Percentiles rank a stretch among this genome's conserved stretches.
Evolutionary conservation across 116 monocot species (phyloP).

Genomic region (Thalassia testudinum): DNA sequence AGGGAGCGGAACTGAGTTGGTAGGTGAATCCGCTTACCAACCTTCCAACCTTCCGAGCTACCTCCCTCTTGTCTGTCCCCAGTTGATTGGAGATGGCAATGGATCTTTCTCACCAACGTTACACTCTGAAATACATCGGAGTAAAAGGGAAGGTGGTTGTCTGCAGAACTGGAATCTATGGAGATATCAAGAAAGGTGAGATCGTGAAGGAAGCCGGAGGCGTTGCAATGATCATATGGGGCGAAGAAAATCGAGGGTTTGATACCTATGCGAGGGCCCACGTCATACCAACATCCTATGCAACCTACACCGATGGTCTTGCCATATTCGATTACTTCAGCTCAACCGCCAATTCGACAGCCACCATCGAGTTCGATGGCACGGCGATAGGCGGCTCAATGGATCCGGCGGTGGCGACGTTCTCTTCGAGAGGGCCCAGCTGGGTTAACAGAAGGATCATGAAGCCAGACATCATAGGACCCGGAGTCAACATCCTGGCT

Average conservation of each 20-base stretch:
- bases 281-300: conserved; percentile 15
- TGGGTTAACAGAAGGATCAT: not conserved
- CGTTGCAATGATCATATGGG: conserved; percentile 18
- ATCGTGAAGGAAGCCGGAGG: no score
- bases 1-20: no score
- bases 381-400: not conserved
- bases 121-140: conserved; percentile 29
- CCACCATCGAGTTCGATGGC: not conserved
- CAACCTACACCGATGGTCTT: not conserved
- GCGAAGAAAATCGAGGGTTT: conserved; percentile 11
- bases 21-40: no score
- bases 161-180: not conserved
- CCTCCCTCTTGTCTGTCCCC: conserved; percentile 53
- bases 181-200: no score
- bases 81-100: conserved; percentile 51
- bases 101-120: conserved; percentile 24
- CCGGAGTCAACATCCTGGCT: no score
- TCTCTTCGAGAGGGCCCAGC: no score
- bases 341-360: not conserved
- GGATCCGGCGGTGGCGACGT: not conserved
- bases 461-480: conserved; percentile 5
- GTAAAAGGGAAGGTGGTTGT: conserved; percentile 13
- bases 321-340: not conserved
- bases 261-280: conserved; percentile 12
- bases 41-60: no score